Evolutionary conservation across 2,329 filamentous ascomycete species (phyloP).

Genomic region (Orbilia oligospora): DNA sequence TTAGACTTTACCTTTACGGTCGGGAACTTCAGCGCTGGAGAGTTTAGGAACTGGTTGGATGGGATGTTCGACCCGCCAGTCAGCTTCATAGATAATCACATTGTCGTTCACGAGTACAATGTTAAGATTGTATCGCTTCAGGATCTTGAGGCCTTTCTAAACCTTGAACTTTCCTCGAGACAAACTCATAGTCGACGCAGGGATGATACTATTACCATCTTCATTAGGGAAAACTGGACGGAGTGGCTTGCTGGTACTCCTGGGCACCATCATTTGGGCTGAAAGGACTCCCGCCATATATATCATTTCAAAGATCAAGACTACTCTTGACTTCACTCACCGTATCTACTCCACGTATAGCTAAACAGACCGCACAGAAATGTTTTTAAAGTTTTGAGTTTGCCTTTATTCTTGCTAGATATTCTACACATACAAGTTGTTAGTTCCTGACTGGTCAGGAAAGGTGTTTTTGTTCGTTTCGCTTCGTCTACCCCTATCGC

Average conservation of each 20-base stretch:
- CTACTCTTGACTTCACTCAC: too few relatives aligned
- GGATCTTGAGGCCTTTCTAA: slow-evolving; percentile 52
- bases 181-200: slow-evolving; percentile 7
- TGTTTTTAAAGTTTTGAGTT: neutral
- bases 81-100: slow-evolving; percentile 45
- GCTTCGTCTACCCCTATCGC: neutral
- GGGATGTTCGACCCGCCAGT: slow-evolving; percentile 36
- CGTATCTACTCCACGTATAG: neutral
- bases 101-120: slow-evolving; percentile 42
- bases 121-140: slow-evolving; percentile 35
- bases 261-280: slow-evolving; percentile 37
- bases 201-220: slow-evolving; percentile 38
- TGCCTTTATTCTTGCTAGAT: neutral
- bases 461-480: neutral
- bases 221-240: slow-evolving; percentile 54
- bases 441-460: neutral
- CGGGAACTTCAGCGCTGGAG: slow-evolving; percentile 40
- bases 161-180: slow-evolving; percentile 30
- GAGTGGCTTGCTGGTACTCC: slow-evolving; percentile 32
- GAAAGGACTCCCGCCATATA: neutral
- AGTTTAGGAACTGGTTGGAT: slow-evolving; percentile 49
- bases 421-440: neutral
- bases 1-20: slow-evolving; percentile 37
- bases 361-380: neutral
- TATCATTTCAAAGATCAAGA: neutral